A percentile compares a stretch with the other conserved stretches of the same genome.
phyloP scores from a whole-genome alignment of 140 eudicot genomes.

The Oenanthe javanica region DNA sequence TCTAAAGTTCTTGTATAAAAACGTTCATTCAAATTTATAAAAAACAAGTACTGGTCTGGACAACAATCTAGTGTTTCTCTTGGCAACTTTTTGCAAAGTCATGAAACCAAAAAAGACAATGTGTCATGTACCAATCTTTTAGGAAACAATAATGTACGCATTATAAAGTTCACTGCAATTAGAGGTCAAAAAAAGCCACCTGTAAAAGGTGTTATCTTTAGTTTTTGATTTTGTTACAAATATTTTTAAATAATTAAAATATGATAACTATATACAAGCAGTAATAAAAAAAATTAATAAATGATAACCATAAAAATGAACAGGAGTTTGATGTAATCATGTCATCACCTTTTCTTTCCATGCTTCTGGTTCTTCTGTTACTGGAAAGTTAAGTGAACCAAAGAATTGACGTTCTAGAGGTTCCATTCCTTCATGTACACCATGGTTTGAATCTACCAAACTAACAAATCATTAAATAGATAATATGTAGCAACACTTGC shows the following conservation, averaged over 20 bases:
- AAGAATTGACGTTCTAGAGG: slow-evolving; percentile 53
- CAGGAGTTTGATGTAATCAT: neutral
- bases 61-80: neutral
- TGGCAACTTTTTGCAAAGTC: neutral
- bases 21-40: neutral
- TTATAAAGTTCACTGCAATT: slow-evolving; percentile 1
- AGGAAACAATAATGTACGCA: neutral
- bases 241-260: neutral
- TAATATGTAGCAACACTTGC: neutral
- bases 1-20: neutral
- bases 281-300: neutral
- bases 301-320: neutral
- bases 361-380: slow-evolving; percentile 51
- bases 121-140: neutral
- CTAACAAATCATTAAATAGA: slow-evolving; percentile 22
- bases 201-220: neutral
- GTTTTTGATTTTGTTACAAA: neutral
- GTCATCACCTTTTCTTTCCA: slow-evolving; percentile 81
- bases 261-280: neutral
- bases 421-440: slow-evolving; percentile 51
- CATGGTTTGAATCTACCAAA: slow-evolving; percentile 62
- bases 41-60: neutral
- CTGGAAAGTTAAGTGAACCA: slow-evolving; percentile 60
- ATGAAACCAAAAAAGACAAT: neutral
- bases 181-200: no score